Percentiles rank a stretch among this genome's conserved stretches.
phyloP scores from a whole-genome alignment of 2,329 filamentous ascomycete genomes.

The Colletotrichum sp. region DNA sequence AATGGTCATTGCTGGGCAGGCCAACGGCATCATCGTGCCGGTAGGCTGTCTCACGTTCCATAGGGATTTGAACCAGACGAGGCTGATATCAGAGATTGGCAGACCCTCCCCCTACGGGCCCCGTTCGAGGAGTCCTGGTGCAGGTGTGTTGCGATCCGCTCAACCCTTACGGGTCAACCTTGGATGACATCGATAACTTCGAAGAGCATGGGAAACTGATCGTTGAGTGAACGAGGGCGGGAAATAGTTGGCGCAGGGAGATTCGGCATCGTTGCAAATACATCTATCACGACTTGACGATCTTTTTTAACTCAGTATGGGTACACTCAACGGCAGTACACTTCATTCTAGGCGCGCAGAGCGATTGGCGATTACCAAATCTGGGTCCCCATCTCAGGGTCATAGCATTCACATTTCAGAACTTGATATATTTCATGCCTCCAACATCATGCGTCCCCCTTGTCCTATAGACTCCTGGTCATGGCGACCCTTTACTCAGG shows the following conservation, averaged over 20 bases:
- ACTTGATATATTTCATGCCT: background rate
- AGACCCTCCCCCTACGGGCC: slow-evolving; percentile 30
- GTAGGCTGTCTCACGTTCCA: background rate
- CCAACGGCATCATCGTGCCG: background rate
- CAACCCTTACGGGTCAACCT: slow-evolving; percentile 31
- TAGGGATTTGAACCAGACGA: background rate
- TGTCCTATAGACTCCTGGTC: background rate
- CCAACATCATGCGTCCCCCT: background rate
- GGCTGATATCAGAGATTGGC: background rate
- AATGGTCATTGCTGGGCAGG: background rate
- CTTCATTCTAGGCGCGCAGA: background rate
- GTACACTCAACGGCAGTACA: background rate
- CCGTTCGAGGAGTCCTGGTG: slow-evolving; percentile 37
- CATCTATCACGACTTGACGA: background rate
- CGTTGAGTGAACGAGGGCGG: background rate
- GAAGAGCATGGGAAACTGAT: slow-evolving; percentile 25
- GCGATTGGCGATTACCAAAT: background rate
- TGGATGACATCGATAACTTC: slow-evolving; percentile 26
- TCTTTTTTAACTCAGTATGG: background rate
- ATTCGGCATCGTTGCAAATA: background rate
- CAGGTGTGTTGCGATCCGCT: slow-evolving; percentile 35
- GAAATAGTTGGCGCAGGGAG: background rate
- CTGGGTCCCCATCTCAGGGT: background rate
- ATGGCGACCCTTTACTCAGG: background rate
- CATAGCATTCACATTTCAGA: background rate